Evolutionary conservation across 805 yeast genomes (phyloP), one percentile per base, ranked within the genome.

Genomic region (Kurtzmaniella cleridarum): DNA sequence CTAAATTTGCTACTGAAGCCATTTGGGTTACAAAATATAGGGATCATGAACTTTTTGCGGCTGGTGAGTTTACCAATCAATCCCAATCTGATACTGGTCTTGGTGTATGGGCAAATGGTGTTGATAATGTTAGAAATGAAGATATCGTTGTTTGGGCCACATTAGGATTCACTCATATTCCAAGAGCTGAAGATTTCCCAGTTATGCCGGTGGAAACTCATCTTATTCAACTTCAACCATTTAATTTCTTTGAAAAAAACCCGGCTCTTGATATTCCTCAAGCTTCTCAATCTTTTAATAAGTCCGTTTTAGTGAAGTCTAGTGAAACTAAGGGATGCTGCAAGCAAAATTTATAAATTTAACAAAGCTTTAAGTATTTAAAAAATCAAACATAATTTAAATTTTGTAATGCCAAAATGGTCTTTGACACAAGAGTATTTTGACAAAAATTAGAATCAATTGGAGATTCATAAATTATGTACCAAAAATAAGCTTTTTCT

Each of bases 41-140:
- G 45, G 93, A 85, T 56, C 73, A 81, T 55, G 78, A 83, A 62
- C 60, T 82, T 50, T 84, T 70, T 48, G 88, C 90, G 36, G 90
- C 89, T 42, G 95, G 95, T 59, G 90, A 83, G 57, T 84, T 84
- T 70, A 84, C 95, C 45, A 85, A 84, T 62, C 95, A 84, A 65
- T 82, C 90, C 12, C 73, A 73, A 41, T 53, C 34, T 3, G 93
- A 84, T 59, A 75, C 84, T 18, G 95, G 93, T 56, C 57, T 85
- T 38, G 81, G 78, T 28, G 69, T 60, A 32, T 85, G 89, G 83
- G 84, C 85, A 29, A 72, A 80, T 53, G 82, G 84, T 47, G 60
- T 63, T 36, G 89, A 81, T 43, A 55, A 64, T 27, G 87, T 84
- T 27, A 80, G 90, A 75, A 76, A 84, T 60, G 80, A 80, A 14